A percentile compares a stretch with the other conserved stretches of the same genome.
Conservation (phyloP, 2,329 filamentous ascomycete species). For the Coniochaeta sp. region DNA sequence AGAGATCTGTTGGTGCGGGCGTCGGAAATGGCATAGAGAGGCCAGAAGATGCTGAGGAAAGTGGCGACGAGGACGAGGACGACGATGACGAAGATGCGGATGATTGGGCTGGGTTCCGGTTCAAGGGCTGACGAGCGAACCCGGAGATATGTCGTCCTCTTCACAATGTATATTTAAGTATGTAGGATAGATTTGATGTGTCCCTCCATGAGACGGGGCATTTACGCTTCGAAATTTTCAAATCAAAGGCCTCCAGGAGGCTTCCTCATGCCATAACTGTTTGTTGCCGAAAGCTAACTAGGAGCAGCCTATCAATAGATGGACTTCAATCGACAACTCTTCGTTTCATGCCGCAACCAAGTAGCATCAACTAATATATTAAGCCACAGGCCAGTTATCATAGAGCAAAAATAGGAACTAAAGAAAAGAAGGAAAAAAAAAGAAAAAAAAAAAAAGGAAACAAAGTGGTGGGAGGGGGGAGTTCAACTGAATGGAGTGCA, state of each 20-base stretch:
- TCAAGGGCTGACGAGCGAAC: slow-evolving; percentile 21
- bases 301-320: too few species aligned
- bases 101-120: slow-evolving; percentile 56
- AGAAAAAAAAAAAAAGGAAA: neutral
- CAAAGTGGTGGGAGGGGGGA: too few species aligned
- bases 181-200: neutral
- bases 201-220: neutral
- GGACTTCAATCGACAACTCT: too few species aligned
- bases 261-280: too few species aligned
- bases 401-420: neutral
- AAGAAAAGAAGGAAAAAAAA: too few species aligned
- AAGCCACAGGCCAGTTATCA: neutral
- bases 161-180: neutral
- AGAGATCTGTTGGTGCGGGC: slow-evolving; percentile 5
- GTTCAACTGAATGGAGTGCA: too few species aligned
- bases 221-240: neutral
- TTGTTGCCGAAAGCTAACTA: too few species aligned
- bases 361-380: neutral
- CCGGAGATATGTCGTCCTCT: neutral
- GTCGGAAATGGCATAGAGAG: slow-evolving; percentile 23
- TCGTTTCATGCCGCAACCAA: neutral
- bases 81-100: slow-evolving; percentile 37
- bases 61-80: slow-evolving; percentile 21
- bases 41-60: slow-evolving; percentile 13
- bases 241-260: neutral